A percentile compares a stretch with the other conserved stretches of the same genome.
Evolutionary conservation across 78 protist species (phyloP).

Genomic region (Anaeramoeba flamelloides): DNA sequence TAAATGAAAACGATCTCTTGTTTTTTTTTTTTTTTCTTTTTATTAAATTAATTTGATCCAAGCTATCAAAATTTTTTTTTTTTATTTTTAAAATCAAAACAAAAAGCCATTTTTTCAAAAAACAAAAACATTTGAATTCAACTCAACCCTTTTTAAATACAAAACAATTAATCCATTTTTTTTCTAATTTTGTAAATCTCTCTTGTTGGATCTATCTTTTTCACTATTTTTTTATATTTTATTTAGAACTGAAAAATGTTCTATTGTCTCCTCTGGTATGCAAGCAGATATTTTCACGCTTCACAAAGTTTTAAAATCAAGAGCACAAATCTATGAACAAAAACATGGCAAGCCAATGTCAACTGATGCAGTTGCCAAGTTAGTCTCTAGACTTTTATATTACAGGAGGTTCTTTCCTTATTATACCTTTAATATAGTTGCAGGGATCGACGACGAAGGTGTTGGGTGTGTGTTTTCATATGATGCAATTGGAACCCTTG

Average conservation of each 20-base stretch:
- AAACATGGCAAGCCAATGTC: conserved; percentile 49
- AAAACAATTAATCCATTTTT: too few relatives aligned
- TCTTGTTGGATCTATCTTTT: too few relatives aligned
- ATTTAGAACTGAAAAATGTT: conserved; percentile 39
- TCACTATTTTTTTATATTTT: not conserved
- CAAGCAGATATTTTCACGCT: conserved; percentile 68
- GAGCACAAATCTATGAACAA: conserved; percentile 26
- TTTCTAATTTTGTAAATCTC: too few relatives aligned
- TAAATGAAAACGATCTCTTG: too few relatives aligned
- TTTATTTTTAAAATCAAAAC: too few relatives aligned
- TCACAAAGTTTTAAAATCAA: conserved; percentile 50
- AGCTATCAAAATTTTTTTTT: too few relatives aligned
- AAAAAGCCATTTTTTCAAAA: too few relatives aligned
- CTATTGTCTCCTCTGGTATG: conserved; percentile 75
- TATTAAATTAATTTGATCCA: too few relatives aligned
- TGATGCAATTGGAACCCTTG: conserved; percentile 85
- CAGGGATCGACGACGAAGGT: conserved; percentile 65
- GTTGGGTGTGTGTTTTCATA: conserved; percentile 69
- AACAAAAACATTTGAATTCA: too few relatives aligned
- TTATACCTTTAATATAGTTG: conserved; percentile 78
- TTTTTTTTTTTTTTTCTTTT: too few relatives aligned
- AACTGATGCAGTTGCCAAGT: conserved; percentile 63
- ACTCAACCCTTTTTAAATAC: too few relatives aligned
- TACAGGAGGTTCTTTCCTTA: conserved; percentile 87
- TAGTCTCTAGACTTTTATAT: conserved; percentile 80